Percentiles rank a stretch among this genome's conserved stretches.
These are phyloP conservation scores for Cymbidium sinense DNA, from an alignment of 106 monocot species.

Conservation along the genomic window DNA sequence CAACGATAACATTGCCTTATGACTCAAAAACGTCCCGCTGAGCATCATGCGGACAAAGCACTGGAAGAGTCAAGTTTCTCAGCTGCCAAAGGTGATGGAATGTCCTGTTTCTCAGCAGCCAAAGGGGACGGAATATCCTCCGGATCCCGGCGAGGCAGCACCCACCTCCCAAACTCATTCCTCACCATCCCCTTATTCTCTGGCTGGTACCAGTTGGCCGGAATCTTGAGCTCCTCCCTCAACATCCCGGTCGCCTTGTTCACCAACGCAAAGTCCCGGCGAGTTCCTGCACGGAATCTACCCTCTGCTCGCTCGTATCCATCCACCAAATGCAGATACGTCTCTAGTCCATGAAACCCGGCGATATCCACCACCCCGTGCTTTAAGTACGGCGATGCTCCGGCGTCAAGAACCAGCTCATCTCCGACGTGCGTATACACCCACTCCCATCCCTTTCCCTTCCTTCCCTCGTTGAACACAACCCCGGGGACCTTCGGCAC, in stretches of 20 bases:
- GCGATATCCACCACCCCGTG: conserved; percentile 15
- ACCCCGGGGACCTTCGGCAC: conserved; percentile 66
- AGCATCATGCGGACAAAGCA: no score
- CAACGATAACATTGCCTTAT: no score
- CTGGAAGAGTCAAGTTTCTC: background rate
- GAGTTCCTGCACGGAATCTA: conserved; percentile 29
- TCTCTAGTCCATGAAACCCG: conserved; percentile 60
- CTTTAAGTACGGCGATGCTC: conserved; percentile 48
- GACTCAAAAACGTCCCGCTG: no score
- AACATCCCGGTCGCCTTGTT: conserved; percentile 56
- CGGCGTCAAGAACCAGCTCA: conserved; percentile 34
- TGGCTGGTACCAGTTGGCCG: conserved; percentile 40
- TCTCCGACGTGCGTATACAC: conserved; percentile 48
- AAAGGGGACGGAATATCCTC: conserved; percentile 47
- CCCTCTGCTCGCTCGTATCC: conserved; percentile 21
- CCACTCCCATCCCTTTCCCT: conserved; percentile 29
- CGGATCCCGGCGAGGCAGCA: conserved; percentile 20
- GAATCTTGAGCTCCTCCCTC: conserved; percentile 39
- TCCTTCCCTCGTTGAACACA: conserved; percentile 44
- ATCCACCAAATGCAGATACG: conserved; percentile 64
- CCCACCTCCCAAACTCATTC: conserved; percentile 43
- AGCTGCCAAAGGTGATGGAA: background rate
- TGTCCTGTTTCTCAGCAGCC: background rate
- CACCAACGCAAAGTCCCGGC: conserved; percentile 60
- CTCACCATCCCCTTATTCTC: conserved; percentile 41